phyloP scores from a whole-genome alignment of 371 early-diverging fungal genomes.

The Conidiobolus incongruus region DNA sequence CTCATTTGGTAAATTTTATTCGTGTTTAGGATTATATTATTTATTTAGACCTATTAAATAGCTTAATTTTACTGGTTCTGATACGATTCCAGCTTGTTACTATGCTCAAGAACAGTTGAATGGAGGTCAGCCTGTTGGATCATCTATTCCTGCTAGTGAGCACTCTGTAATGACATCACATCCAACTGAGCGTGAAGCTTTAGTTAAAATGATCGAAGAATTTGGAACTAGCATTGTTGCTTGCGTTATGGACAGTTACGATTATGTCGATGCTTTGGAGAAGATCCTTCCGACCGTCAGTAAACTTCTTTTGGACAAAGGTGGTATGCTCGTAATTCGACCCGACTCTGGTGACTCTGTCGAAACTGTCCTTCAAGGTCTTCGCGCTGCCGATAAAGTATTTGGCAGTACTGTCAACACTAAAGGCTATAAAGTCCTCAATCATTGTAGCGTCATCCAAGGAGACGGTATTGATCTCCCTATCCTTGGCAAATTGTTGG shows the following conservation, averaged over 20 bases:
- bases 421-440: constrained; percentile 41
- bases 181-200: constrained; percentile 22
- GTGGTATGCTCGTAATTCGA: constrained; percentile 53
- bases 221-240: constrained; percentile 51
- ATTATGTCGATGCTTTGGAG: constrained; percentile 41
- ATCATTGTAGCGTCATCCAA: constrained; percentile 44
- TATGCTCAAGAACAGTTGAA: constrained; percentile 53
- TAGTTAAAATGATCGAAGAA: constrained; percentile 23
- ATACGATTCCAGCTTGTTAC: constrained; percentile 50
- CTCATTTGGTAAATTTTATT: constrained; percentile 29
- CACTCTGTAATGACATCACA: constrained; percentile 71
- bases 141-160: constrained; percentile 67
- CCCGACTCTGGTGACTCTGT: constrained; percentile 68
- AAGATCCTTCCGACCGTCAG: constrained; percentile 37
- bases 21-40: neutral
- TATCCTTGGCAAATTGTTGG: constrained; percentile 22
- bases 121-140: constrained; percentile 35
- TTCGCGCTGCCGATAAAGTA: constrained; percentile 35
- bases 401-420: constrained; percentile 36
- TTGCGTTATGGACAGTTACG: constrained; percentile 59
- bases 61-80: constrained; percentile 56
- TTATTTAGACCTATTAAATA: constrained; percentile 3
- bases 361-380: constrained; percentile 25
- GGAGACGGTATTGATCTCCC: constrained; percentile 49
- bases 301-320: constrained; percentile 23